These are phyloP conservation scores for Citrullus amarus DNA, from an alignment of 306 rosid species.

Conservation along the genomic window DNA sequence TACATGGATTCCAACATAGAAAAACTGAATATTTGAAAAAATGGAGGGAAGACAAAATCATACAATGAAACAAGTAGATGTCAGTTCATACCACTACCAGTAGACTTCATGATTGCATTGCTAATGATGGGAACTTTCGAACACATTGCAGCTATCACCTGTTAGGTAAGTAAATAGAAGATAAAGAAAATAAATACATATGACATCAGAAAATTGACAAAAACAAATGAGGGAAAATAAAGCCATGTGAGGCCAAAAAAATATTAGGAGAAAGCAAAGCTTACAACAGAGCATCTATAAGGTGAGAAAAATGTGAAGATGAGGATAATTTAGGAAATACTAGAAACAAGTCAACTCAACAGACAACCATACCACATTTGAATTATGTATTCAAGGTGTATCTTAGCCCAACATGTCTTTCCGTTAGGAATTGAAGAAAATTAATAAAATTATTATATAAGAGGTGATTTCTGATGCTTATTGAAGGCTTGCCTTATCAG, in stretches of 20 bases:
- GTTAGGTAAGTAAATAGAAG: constrained; percentile 22
- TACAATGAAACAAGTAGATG: not conserved
- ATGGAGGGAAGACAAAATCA: not conserved
- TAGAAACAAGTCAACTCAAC: not conserved
- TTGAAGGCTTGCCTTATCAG: not conserved
- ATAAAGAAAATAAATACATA: constrained; percentile 3
- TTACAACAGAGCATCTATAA: not conserved
- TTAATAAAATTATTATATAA: not conserved
- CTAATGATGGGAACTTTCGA: constrained; percentile 91
- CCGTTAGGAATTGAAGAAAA: not conserved
- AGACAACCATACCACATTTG: not conserved
- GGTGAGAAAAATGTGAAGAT: not conserved
- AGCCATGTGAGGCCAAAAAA: not conserved
- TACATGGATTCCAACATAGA: not conserved
- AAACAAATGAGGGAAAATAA: not conserved
- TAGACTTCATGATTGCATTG: constrained; percentile 78
- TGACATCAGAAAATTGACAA: not conserved
- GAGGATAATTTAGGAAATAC: not conserved
- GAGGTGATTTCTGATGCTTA: not conserved
- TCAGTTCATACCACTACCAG: constrained; percentile 57
- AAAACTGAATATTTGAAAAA: not conserved
- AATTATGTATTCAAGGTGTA: not conserved
- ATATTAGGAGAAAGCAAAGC: not conserved
- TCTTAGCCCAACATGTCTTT: not conserved
- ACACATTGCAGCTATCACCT: constrained; percentile 95